These are phyloP conservation scores for Russula lepida DNA, from an alignment of 768 basidiomycete genomes.

Conservation along the genomic window DNA sequence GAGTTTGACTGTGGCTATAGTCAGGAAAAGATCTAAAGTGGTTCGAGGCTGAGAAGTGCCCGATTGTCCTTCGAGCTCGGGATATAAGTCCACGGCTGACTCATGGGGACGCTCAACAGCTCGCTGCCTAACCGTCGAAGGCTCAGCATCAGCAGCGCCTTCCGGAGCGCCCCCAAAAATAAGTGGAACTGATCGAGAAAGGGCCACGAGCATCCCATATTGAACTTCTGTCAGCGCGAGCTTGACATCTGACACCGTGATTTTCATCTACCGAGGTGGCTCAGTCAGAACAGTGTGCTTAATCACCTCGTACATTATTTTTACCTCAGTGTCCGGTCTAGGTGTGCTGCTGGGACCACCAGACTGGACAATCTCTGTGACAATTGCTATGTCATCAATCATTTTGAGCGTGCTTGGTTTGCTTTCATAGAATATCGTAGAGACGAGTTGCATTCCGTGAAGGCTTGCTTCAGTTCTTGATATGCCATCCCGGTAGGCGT, in stretches of 20 bases:
- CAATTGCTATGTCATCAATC: slow-evolving; percentile 82
- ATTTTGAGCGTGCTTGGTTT: slow-evolving; percentile 63
- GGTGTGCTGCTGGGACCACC: slow-evolving; percentile 41
- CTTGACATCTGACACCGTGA: slow-evolving; percentile 77
- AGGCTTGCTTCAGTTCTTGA: slow-evolving; percentile 69
- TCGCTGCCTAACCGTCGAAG: slow-evolving; percentile 20
- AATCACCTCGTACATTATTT: slow-evolving; percentile 8
- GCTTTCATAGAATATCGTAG: slow-evolving; percentile 44
- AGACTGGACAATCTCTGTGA: slow-evolving; percentile 58
- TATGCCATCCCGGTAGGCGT: slow-evolving; percentile 50
- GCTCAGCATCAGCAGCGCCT: slow-evolving; percentile 28
- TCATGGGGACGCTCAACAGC: slow-evolving; percentile 15
- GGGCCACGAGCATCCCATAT: slow-evolving; percentile 59
- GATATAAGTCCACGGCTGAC: slow-evolving; percentile 37
- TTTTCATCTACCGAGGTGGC: slow-evolving; percentile 40
- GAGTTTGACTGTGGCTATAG: slow-evolving; percentile 62
- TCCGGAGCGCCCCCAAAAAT: slow-evolving; percentile 47
- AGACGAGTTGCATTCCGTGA: slow-evolving; percentile 74
- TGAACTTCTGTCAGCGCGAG: slow-evolving; percentile 78
- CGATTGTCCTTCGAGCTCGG: slow-evolving; percentile 42
- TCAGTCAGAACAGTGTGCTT: not conserved
- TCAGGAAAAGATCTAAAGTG: slow-evolving; percentile 64
- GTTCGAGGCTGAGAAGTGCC: slow-evolving; percentile 42
- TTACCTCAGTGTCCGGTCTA: slow-evolving; percentile 70
- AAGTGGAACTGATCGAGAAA: slow-evolving; percentile 61